Base-by-base conservation (phyloP, 2,329 filamentous ascomycete genomes). In the Epichloe amarillans region DNA sequence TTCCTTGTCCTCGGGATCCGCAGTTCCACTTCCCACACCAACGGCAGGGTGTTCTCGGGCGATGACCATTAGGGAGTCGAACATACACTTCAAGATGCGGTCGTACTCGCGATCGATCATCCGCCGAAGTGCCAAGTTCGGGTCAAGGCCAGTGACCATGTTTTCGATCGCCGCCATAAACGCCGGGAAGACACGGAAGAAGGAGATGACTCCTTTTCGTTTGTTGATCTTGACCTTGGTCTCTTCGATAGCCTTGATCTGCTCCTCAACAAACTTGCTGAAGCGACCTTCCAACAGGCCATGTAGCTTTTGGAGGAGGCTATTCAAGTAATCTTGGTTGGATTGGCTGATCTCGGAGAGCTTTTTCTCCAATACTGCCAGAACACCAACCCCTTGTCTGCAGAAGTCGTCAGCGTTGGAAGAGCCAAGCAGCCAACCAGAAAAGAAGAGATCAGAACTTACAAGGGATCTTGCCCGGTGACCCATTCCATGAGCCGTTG, bases 221-320 rank as follows among this genome's bases (percentile, higher is more conserved):
- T 97, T 97, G 74, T 95, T 96, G 69, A 96, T 89, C 73, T 96
- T 96, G 66, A 98, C 91, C 69, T 97, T 97, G 39, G 90, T 97
- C 54, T 97, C 93, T 68, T 97, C 93, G 56, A 97, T 95, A 5
- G 89, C 90, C 26, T 88, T 86, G 53, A 97, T 86, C 65, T 98
- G 93, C 56, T 95, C 88, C 57, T 97, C 91, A 8, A 97, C 82
- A 60, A 97, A 96, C 55, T 87, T 88, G 54, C 77, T 82, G 70
- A 95, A 96, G 3, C 87, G 79, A 2, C 79, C 77, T 57, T 85
- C 80, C 17, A 97, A 73, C 41, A 79, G 79, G 51, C 81, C 77
- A 58, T 93, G 87, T 10, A 95, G 72, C 61, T 88, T 89, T 59
- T 93, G 85, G 3, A 97, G 71, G 2, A 86, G 74, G 48, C 80